Percentiles rank a stretch among this genome's conserved stretches.
These are phyloP conservation scores for Phanerodontia chrysosporium DNA, from an alignment of 768 basidiomycete genomes.

Conservation along the genomic window DNA sequence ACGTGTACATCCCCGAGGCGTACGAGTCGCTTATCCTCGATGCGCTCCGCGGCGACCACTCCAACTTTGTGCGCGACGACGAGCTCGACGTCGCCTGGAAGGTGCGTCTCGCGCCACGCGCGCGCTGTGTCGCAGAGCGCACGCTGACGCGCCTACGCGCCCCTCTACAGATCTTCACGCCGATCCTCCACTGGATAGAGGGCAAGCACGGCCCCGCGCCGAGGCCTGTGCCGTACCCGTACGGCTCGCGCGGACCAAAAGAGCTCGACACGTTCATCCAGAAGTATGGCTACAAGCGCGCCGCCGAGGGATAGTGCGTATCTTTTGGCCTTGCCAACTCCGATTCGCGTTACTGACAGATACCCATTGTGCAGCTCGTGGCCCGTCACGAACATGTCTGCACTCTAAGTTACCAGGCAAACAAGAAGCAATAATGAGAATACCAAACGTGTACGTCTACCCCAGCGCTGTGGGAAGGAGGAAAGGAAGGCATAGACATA, in stretches of 20 bases:
- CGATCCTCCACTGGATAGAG: slow-evolving; percentile 95
- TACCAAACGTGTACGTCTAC: not conserved
- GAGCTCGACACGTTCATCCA: slow-evolving; percentile 71
- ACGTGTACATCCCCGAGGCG: slow-evolving; percentile 91
- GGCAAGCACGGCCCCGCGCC: slow-evolving; percentile 64
- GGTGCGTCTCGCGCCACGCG: slow-evolving; percentile 39
- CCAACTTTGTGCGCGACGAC: slow-evolving; percentile 97
- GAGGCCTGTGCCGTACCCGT: slow-evolving; percentile 75
- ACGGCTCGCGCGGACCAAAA: slow-evolving; percentile 93
- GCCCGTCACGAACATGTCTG: slow-evolving; percentile 68
- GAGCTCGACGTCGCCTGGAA: slow-evolving; percentile 98
- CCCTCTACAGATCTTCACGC: slow-evolving; percentile 92
- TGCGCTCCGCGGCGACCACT: slow-evolving; percentile 96
- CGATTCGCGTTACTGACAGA: no score
- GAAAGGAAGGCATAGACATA: slow-evolving; percentile 2
- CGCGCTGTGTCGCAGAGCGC: not conserved
- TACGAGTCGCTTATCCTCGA: slow-evolving; percentile 95
- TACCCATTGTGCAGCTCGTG: slow-evolving; percentile 65
- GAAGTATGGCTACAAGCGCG: slow-evolving; percentile 75
- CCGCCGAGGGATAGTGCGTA: slow-evolving; percentile 69
- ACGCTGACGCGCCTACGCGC: not conserved
- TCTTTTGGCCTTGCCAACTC: no score
- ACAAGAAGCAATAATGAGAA: not conserved
- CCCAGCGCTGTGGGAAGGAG: not conserved
- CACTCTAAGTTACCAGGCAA: not conserved